Base-by-base conservation (phyloP, 73 alveolate species). In the Uronychia setigera region DNA sequence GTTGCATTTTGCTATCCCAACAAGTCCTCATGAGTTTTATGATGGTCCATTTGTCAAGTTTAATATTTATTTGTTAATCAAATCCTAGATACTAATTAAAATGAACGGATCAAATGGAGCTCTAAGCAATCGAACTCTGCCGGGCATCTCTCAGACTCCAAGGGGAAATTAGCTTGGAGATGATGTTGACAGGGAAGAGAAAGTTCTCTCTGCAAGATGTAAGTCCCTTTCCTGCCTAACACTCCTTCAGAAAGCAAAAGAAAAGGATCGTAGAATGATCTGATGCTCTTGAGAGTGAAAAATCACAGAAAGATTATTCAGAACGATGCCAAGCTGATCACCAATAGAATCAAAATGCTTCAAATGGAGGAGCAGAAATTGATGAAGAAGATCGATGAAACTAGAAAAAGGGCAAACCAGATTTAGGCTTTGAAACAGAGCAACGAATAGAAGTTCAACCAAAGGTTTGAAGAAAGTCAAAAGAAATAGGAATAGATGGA, bases 311-410 rank as follows among this genome's bases (percentile, higher is more conserved):
- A 31, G 30, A 32, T 76, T 5, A 26, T 76, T 1, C 82, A 82
- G 31, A 77, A 82, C 31, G 89, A 82, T 29, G 83, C 82, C 78
- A 33, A 32, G 58, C 79, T 82, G 1, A 80, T 89, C 35, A 59
- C 29, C 32, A 89, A 89, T 79, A 46, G 95, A 59, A 87, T 89
- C 35, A 26, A 60, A 33, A 79, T 89, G 89, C 87, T 89, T 25
- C 60, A 89, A 57, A 80, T 84, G 31, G 95, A 89, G 58, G 95
- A 89, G 84, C 76, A 30, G 79, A 89, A 89, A 84, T 81, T 86
- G 29, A 13, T 80, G 74, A 89, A 74, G 86, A 84, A 84, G 67
- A 89, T 89, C 25, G 59, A 79, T n/a, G 95, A 89, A 27, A 89
- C 95, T 1, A 59, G 89, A 29, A 82, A 89, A 35, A 58, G 82